Base-by-base conservation (phyloP, 164 flowering plant genomes). In the Echeveria elegans region DNA sequence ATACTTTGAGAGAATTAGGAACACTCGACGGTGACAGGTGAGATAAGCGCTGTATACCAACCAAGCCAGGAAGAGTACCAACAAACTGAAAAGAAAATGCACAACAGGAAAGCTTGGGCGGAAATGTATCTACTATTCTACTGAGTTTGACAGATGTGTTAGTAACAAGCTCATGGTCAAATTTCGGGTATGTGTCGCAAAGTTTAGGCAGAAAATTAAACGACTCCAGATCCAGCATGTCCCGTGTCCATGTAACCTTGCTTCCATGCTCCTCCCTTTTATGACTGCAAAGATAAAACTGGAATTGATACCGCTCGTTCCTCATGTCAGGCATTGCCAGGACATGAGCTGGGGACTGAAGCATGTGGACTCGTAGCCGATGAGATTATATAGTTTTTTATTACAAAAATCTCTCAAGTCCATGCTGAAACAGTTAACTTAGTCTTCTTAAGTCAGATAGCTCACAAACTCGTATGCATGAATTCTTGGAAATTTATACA, bases 171-270 rank as follows among this genome's bases (percentile, higher is more conserved):
- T 76, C 92, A 18, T 85, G 90, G 97, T 89, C 95, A 0, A 92
- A 92, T 26, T 89, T 89, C 48, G 97, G 96, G 8, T 89, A 92
- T 72, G 97, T 92, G 56, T 94, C 96, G 63, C 97, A 92, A 67
- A 81, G 92, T 36, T 89, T 92, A 38, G 95, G 92, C 92, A 2
- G 89, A 79, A 74, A 86, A 88, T 66, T 31, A 31, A 23, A 88
- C 83, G 1, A 79, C 79, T 16, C 88, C 91, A 0, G 75, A 87
- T 78, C 98, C 95, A n/a, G 86, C 95, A 24, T 92, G 96, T 67
- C 71, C 83, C 73, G 76, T 85, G 84, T 88, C 96, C n/a, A 82
- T 87, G 81, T 96, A 92, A 69, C 98, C 96, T 66, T 92, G 98
- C 74, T 88, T 88, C 74, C 96, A 92, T 73, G 86, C 90, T 15